phyloP scores from a whole-genome alignment of 371 early-diverging fungal genomes.

The Mucor ambiguus region DNA sequence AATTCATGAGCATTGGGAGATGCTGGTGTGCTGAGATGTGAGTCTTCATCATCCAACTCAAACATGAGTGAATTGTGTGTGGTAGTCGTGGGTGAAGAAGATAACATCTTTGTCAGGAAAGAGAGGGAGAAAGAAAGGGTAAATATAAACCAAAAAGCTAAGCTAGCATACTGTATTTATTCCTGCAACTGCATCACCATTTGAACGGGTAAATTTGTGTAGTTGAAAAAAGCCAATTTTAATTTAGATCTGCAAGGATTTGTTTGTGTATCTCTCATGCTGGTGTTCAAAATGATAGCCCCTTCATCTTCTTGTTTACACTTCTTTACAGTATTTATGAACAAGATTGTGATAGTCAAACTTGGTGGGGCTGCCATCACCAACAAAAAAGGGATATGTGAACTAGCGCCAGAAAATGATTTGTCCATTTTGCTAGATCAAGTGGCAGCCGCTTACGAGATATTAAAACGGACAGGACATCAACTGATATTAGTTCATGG shows the following conservation, averaged over 20 bases:
- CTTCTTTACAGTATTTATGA: background rate
- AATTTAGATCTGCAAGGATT: background rate
- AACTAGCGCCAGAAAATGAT: conserved; percentile 21
- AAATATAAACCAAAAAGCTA: background rate
- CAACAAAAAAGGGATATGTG: conserved; percentile 38
- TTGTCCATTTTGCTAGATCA: conserved; percentile 28
- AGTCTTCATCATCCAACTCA: conserved; percentile 14
- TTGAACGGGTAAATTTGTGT: background rate
- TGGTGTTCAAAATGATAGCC: background rate
- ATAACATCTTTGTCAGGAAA: conserved; percentile 2
- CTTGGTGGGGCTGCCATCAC: conserved; percentile 55
- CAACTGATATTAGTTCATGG: conserved; percentile 47
- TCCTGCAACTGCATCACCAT: background rate
- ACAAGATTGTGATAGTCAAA: conserved; percentile 44
- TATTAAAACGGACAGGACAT: conserved; percentile 23
- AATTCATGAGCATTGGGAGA: conserved; percentile 21
- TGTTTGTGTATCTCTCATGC: background rate
- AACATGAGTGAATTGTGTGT: background rate
- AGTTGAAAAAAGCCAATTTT: background rate
- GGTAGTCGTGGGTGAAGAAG: background rate
- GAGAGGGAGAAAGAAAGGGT: background rate
- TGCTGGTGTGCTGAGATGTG: background rate
- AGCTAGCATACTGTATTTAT: background rate
- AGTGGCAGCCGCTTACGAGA: conserved; percentile 28
- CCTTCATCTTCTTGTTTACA: background rate